These are phyloP conservation scores for Podospora conica DNA, from an alignment of 495 filamentous ascomycete genomes.

Conservation along the genomic window DNA sequence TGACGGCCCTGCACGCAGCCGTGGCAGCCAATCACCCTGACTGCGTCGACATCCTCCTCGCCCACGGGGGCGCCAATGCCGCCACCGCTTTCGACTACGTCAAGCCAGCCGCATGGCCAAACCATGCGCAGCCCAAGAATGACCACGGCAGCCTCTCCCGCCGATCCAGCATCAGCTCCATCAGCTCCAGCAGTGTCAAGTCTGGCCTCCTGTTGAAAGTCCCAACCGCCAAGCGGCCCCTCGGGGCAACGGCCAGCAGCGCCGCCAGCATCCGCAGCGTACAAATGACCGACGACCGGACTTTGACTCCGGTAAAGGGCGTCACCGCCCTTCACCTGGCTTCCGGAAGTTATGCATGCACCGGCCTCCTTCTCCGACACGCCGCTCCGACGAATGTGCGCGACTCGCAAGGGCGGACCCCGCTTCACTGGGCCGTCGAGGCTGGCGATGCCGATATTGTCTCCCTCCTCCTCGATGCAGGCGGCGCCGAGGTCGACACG, in stretches of 20 bases:
- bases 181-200: neutral
- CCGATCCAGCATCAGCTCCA: neutral
- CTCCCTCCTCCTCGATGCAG: conserved; percentile 10
- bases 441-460: conserved; percentile 10
- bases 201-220: neutral
- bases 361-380: conserved; percentile 2
- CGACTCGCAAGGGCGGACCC: conserved; percentile 13
- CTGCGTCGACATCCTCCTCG: conserved; percentile 11
- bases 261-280: neutral
- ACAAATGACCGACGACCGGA: neutral
- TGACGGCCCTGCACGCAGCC: conserved; percentile 23
- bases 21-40: conserved; percentile 8
- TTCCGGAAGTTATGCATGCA: conserved; percentile 2
- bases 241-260: neutral
- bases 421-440: conserved; percentile 18
- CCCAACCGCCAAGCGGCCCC: neutral
- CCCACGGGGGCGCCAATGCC: conserved; percentile 14
- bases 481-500: neutral
- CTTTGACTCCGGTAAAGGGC: neutral
- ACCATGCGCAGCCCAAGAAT: neutral
- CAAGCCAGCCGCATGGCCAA: neutral
- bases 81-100: conserved; percentile 7
- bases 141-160: neutral
- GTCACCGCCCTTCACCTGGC: conserved; percentile 21
- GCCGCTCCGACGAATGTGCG: conserved; percentile 7